Evolutionary conservation across 495 filamentous ascomycete species (phyloP), one percentile per base, ranked within the genome.

Genomic region (Talaromyces thailandensis): DNA sequence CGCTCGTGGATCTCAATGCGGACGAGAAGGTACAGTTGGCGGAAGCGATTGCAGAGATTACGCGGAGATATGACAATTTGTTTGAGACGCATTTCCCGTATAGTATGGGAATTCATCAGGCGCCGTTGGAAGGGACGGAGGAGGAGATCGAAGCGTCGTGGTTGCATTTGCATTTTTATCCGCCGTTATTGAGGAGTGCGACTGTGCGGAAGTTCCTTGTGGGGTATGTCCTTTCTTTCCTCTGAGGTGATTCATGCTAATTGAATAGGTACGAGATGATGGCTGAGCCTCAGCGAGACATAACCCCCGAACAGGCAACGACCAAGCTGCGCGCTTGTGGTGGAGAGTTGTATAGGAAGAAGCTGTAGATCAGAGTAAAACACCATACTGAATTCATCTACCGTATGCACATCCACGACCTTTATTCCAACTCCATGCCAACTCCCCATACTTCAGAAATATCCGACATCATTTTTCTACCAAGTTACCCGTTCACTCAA

Each of bases 11-110:
- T 70, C 76, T 98, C 23, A 81, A 82, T 29, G 78, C 78, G 9
- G 70, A 80, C 55, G 92, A 97, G 70, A 83, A 82, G 65, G 66
- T 75, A 16, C 78, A 84, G 58, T 84, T 97, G 52, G 90, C 95
- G 2, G 89, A 96, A 70, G 86, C 86, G 2, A 85, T 98, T 61
- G 84, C 90, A 11, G 91, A 96, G 73, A 84, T 93, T 9, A 92
- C 94, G 50, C 83, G 90, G 64, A 79, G 93, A 64, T 98, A 98
- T 67, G 94, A 98, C 73, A 98, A 98, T 71, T 76, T 98, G 60
- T 98, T 98, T 69, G 90, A 97, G 79, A 97, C 93, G 37, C 89
- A 86, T 62, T 98, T 98, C 68, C 94, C 94, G 0, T 98, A 98
- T 74, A 96, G 90, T 82, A 83, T 81, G 77, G 94, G 94, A 18